Percentiles rank a stretch among this genome's conserved stretches.
Evolutionary conservation across 2,329 filamentous ascomycete genomes (phyloP).

Genomic region (Trichophaea hybrida): DNA sequence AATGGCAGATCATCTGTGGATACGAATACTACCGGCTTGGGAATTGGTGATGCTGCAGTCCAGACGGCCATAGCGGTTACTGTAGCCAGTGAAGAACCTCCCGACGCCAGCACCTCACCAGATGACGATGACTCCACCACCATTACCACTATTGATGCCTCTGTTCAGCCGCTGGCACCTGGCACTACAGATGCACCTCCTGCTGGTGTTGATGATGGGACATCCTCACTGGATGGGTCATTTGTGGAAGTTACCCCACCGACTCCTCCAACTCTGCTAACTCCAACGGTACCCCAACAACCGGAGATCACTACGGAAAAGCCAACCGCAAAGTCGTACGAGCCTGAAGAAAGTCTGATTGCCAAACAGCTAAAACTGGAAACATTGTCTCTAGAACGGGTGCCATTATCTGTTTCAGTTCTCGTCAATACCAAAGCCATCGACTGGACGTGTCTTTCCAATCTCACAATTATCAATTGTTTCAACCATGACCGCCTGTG

Average conservation of each 20-base stretch:
- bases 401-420: conserved; percentile 48
- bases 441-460: conserved; percentile 60
- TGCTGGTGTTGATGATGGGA: conserved; percentile 9
- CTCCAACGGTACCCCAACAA: neutral
- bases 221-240: neutral
- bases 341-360: conserved; percentile 15
- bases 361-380: conserved; percentile 46
- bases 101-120: neutral
- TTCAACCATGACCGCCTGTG: conserved; percentile 59
- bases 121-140: neutral
- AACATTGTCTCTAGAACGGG: conserved; percentile 58
- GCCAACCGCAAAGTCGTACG: neutral
- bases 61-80: conserved; percentile 3
- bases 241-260: neutral
- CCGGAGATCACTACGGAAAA: neutral
- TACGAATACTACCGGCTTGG: neutral
- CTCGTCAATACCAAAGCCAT: conserved; percentile 54
- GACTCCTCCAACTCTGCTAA: neutral
- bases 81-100: neutral
- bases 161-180: conserved; percentile 4
- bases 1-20: conserved; percentile 9
- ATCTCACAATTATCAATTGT: conserved; percentile 60
- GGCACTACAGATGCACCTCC: conserved; percentile 12
- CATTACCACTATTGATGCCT: neutral
- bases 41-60: conserved; percentile 1